Percentiles rank a stretch among this genome's conserved stretches.
phyloP scores from a whole-genome alignment of 1,139 yeast species.

The Geotrichum carabidarum region DNA sequence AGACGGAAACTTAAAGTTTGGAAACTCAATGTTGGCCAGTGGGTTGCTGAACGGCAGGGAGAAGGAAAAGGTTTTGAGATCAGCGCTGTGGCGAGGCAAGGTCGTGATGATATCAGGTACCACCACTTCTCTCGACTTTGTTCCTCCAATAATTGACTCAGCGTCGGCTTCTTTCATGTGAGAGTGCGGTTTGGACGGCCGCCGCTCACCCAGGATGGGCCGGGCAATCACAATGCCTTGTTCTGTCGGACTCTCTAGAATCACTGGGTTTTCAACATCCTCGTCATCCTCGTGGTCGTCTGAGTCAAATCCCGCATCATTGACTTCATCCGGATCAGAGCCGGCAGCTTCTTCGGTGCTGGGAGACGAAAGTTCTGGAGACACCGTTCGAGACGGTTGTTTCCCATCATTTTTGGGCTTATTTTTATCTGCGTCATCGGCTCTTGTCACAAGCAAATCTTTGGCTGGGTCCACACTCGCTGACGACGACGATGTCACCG shows the following conservation, averaged over 20 bases:
- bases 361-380: neutral
- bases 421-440: too few relatives aligned
- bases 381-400: too few relatives aligned
- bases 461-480: too few relatives aligned
- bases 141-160: slow-evolving; percentile 33
- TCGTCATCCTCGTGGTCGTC: neutral
- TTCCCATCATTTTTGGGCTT: too few relatives aligned
- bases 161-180: slow-evolving; percentile 29
- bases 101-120: slow-evolving; percentile 10
- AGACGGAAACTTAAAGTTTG: slow-evolving; percentile 22
- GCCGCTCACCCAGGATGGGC: neutral
- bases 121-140: slow-evolving; percentile 12
- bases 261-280: neutral
- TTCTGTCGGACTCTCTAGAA: neutral
- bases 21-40: slow-evolving; percentile 28
- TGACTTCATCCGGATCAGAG: neutral
- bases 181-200: slow-evolving; percentile 2
- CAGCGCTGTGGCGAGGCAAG: slow-evolving; percentile 12
- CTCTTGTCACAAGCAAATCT: too few relatives aligned
- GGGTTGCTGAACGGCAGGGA: slow-evolving; percentile 35
- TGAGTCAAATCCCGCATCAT: neutral
- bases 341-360: neutral
- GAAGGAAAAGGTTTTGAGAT: slow-evolving; percentile 30
- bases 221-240: neutral
- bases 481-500: too few relatives aligned